Percentiles rank a stretch among this genome's conserved stretches.
phyloP scores from a whole-genome alignment of 495 filamentous ascomycete genomes.

The Annulohypoxylon nitens region DNA sequence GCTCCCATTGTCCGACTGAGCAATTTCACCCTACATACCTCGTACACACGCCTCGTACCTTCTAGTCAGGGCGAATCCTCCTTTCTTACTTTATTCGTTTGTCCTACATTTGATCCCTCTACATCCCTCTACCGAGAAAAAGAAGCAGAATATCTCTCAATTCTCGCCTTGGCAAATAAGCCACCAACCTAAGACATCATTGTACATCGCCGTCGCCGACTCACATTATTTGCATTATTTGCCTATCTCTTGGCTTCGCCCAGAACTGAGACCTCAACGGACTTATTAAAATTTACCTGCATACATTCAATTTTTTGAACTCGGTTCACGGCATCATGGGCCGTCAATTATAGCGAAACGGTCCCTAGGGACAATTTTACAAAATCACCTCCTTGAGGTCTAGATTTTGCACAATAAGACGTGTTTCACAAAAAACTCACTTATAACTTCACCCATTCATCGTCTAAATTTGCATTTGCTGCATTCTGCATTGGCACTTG shows the following conservation, averaged over 20 bases:
- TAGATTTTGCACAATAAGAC: slow-evolving; percentile 39
- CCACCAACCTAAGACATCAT: slow-evolving; percentile 26
- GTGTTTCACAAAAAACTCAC: slow-evolving; percentile 38
- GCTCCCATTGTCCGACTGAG: slow-evolving; percentile 32
- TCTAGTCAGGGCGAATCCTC: slow-evolving; percentile 1
- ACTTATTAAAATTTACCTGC: slow-evolving; percentile 12
- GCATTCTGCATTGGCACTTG: not conserved
- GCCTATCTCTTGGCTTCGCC: slow-evolving; percentile 22
- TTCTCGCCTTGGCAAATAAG: slow-evolving; percentile 23
- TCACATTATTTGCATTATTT: slow-evolving; percentile 3
- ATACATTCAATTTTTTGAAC: slow-evolving; percentile 17
- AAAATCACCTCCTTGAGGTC: slow-evolving; percentile 49
- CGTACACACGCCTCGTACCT: not conserved
- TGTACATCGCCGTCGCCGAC: slow-evolving; percentile 21
- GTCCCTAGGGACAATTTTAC: slow-evolving; percentile 67
- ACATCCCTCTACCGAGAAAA: not conserved
- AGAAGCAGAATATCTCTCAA: slow-evolving; percentile 24
- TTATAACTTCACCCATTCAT: slow-evolving; percentile 15
- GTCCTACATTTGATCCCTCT: not conserved
- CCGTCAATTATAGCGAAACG: slow-evolving; percentile 67
- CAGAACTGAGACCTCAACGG: slow-evolving; percentile 10
- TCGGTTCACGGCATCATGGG: slow-evolving; percentile 54
- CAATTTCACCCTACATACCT: slow-evolving; percentile 26
- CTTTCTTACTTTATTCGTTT: slow-evolving; percentile 14
- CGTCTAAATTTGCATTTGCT: slow-evolving; percentile 15